phyloP scores from a whole-genome alignment of 768 basidiomycete genomes.

The Boletales sp. region DNA sequence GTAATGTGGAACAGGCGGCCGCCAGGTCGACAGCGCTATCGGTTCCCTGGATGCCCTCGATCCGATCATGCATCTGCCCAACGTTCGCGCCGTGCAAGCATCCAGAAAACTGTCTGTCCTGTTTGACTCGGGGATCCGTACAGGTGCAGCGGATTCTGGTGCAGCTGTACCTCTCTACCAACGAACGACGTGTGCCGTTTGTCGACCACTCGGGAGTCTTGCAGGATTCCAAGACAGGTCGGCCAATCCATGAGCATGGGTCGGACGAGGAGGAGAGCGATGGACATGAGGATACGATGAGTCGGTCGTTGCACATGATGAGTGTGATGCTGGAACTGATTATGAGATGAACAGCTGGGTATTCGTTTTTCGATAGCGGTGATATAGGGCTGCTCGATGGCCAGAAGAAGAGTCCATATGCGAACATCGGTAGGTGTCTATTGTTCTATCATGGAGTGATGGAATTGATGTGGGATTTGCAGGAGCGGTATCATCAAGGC shows the following conservation, averaged over 20 bases:
- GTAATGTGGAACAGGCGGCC: constrained; percentile 58
- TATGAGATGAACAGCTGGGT: constrained; percentile 48
- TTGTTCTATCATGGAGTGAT: background rate
- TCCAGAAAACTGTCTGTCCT: constrained; percentile 66
- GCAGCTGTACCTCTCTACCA: constrained; percentile 76
- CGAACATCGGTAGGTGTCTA: constrained; percentile 55
- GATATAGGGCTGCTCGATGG: constrained; percentile 68
- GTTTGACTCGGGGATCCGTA: constrained; percentile 72
- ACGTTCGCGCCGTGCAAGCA: constrained; percentile 54
- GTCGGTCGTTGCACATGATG: constrained; percentile 40
- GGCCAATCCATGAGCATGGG: constrained; percentile 51
- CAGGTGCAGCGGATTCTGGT: constrained; percentile 75
- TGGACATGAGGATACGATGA: constrained; percentile 52
- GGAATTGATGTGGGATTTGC: constrained; percentile 2
- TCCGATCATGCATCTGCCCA: constrained; percentile 59
- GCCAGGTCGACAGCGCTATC: constrained; percentile 79
- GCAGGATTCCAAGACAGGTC: constrained; percentile 73
- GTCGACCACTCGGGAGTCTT: constrained; percentile 73
- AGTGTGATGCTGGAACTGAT: constrained; percentile 4
- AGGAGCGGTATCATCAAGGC: constrained; percentile 80
- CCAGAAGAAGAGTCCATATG: constrained; percentile 55
- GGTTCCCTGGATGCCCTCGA: constrained; percentile 75
- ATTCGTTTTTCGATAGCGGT: constrained; percentile 83
- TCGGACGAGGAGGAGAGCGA: constrained; percentile 39
- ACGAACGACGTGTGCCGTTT: constrained; percentile 79